Conservation (phyloP, 306 rosid species). For the Quercus wislizeni region DNA sequence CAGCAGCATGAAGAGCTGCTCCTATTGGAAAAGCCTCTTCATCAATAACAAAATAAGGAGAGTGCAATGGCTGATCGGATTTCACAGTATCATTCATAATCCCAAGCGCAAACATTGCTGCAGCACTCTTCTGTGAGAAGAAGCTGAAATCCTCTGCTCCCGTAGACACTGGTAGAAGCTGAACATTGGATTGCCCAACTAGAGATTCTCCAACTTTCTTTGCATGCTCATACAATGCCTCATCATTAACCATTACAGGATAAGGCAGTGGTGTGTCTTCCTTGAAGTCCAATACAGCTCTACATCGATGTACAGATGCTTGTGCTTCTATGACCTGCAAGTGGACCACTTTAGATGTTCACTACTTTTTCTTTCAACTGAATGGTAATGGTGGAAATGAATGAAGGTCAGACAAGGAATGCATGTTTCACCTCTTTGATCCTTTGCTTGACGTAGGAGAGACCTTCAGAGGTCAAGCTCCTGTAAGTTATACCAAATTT, state of each 20-base stretch:
- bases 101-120: slow-evolving; percentile 32
- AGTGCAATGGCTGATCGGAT: slow-evolving; percentile 30
- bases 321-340: slow-evolving; percentile 36
- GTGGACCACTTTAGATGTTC: not conserved
- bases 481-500: slow-evolving; percentile 37
- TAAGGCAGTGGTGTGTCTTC: slow-evolving; percentile 31
- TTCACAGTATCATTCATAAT: slow-evolving; percentile 26
- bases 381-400: not conserved
- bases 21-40: slow-evolving; percentile 52
- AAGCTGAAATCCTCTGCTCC: slow-evolving; percentile 53
- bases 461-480: slow-evolving; percentile 32
- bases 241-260: slow-evolving; percentile 45
- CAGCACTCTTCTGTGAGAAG: slow-evolving; percentile 38
- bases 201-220: slow-evolving; percentile 40
- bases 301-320: slow-evolving; percentile 38
- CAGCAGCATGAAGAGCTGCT: slow-evolving; percentile 52
- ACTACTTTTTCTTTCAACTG: not conserved
- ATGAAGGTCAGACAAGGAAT: not conserved
- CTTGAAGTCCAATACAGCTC: slow-evolving; percentile 43
- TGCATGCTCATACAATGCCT: slow-evolving; percentile 34
- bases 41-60: slow-evolving; percentile 43
- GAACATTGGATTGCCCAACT: slow-evolving; percentile 44
- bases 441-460: slow-evolving; percentile 26
- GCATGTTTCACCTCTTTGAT: slow-evolving; percentile 37
- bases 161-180: slow-evolving; percentile 27